Conservation (phyloP, 768 basidiomycete species). For the Jaapia argillacea region DNA sequence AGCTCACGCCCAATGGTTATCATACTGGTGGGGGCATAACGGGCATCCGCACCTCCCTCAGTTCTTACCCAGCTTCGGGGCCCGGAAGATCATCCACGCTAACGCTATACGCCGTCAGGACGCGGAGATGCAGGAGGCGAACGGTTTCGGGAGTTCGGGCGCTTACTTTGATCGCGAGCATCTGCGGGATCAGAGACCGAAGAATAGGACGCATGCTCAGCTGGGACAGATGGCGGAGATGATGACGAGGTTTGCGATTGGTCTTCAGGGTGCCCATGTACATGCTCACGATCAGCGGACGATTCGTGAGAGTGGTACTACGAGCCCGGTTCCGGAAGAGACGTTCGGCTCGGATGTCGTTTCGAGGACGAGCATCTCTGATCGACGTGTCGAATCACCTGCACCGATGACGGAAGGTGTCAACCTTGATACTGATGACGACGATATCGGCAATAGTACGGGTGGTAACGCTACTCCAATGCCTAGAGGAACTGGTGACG, state of each 20-base stretch:
- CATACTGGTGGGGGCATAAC: not conserved
- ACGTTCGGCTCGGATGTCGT: too few relatives aligned
- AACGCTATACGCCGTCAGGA: not conserved
- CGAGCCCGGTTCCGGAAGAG: not conserved
- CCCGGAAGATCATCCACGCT: not conserved
- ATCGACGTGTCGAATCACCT: not conserved
- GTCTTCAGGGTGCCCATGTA: conserved; percentile 19
- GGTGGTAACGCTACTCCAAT: too few relatives aligned
- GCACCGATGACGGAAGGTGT: too few relatives aligned
- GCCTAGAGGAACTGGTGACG: not conserved
- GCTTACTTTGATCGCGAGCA: conserved; percentile 1
- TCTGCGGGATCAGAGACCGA: conserved; percentile 12
- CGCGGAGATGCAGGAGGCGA: too few relatives aligned
- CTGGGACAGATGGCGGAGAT: conserved; percentile 48
- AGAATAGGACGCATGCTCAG: conserved; percentile 43
- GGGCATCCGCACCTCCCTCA: not conserved
- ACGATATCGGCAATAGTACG: not conserved
- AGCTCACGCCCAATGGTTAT: not conserved
- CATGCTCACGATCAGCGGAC: conserved; percentile 4
- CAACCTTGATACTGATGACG: not conserved
- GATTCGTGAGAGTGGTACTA: not conserved
- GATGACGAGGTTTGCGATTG: conserved; percentile 40
- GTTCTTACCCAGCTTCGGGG: not conserved
- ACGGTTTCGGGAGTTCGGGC: not conserved
- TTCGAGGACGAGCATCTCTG: too few relatives aligned